These are phyloP conservation scores for Sporothrix euskadiensis DNA, from an alignment of 2,329 filamentous ascomycete species.

Conservation along the genomic window DNA sequence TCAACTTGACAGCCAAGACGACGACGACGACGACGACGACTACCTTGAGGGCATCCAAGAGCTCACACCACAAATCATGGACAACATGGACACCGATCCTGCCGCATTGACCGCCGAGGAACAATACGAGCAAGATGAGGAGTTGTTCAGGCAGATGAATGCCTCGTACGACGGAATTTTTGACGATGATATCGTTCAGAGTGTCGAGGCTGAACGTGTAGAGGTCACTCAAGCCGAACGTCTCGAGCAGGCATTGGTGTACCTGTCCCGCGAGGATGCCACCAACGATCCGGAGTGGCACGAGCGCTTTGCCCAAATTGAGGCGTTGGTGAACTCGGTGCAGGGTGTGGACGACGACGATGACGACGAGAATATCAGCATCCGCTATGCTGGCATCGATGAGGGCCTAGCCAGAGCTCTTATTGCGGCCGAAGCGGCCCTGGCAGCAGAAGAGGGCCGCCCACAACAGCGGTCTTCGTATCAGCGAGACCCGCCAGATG, in stretches of 20 bases:
- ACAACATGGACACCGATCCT: background rate
- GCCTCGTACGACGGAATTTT: background rate
- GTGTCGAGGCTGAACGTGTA: background rate
- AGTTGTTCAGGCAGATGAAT: background rate
- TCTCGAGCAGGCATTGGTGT: slow-evolving; percentile 44
- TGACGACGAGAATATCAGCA: background rate
- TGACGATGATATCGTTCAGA: background rate
- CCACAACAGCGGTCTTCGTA: background rate
- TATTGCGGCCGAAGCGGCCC: background rate
- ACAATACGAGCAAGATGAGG: background rate
- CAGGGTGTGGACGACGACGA: slow-evolving; percentile 24
- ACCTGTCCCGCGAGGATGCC: slow-evolving; percentile 52
- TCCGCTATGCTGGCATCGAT: background rate
- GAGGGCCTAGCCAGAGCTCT: background rate
- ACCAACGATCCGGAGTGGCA: slow-evolving; percentile 47
- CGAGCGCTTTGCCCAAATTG: slow-evolving; percentile 41
- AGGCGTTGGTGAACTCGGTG: slow-evolving; percentile 45
- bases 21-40: background rate
- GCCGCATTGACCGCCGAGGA: background rate
- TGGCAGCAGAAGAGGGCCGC: background rate
- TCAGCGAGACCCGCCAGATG: background rate
- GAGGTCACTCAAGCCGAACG: slow-evolving; percentile 28
- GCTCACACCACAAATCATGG: background rate
- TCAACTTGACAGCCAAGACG: background rate
- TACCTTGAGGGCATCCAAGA: background rate